Percentiles rank a stretch among this genome's conserved stretches.
Conservation (phyloP, 2,329 filamentous ascomycete genomes). For the Diaporthe citrichinensis region DNA sequence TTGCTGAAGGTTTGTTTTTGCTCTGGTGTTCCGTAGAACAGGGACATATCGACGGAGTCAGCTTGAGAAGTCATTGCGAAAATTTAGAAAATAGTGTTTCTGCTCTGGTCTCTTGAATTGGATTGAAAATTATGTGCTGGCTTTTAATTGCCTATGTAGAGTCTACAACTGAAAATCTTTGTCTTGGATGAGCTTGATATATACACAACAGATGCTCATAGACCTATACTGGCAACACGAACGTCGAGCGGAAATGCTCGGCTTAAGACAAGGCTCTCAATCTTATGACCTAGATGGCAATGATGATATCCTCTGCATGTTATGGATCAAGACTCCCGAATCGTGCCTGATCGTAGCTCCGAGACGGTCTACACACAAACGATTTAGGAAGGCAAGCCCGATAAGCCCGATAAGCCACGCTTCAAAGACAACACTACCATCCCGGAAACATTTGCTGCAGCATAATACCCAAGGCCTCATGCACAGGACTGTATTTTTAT, state of each 20-base stretch:
- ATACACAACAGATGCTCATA: neutral
- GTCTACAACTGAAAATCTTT: neutral
- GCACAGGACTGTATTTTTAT: neutral
- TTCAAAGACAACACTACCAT: neutral
- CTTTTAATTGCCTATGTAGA: neutral
- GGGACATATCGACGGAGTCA: neutral
- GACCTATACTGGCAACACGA: neutral
- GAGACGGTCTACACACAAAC: neutral
- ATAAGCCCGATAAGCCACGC: neutral
- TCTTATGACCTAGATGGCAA: neutral
- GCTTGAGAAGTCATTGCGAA: neutral
- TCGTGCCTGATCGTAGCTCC: neutral
- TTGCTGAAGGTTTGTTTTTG: neutral
- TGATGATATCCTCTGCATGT: neutral
- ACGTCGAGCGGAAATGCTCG: neutral
- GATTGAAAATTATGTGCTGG: neutral
- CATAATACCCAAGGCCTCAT: neutral
- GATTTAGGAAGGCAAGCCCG: neutral
- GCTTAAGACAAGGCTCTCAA: neutral
- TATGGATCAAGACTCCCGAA: neutral
- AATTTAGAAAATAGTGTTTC: neutral
- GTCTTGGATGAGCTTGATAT: neutral
- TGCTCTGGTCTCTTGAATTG: neutral
- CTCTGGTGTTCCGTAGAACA: neutral
- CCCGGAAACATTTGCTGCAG: neutral